Conservation (phyloP, 192 early-diverging fungal species). For the Coemansia sp. region DNA sequence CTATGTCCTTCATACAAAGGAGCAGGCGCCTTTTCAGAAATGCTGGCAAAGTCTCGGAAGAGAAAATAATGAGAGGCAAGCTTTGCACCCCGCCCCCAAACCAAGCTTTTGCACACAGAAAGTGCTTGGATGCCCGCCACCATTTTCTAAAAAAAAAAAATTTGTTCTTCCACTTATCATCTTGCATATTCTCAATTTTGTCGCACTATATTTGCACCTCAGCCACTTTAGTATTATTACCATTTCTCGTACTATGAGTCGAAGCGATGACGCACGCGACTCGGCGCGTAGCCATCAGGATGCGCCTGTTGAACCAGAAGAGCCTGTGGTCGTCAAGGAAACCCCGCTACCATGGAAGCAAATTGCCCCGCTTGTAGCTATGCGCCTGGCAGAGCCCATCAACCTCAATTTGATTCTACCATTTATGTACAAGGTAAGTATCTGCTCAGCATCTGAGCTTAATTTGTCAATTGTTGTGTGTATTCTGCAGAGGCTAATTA, state of each 20-base stretch:
- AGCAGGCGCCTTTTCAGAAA: neutral
- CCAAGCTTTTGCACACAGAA: neutral
- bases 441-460: neutral
- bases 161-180: neutral
- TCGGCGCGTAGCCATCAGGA: neutral
- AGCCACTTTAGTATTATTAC: neutral
- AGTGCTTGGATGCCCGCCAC: neutral
- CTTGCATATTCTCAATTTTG: neutral
- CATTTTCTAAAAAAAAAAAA: neutral
- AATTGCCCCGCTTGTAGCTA: conserved; percentile 29
- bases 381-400: conserved; percentile 69
- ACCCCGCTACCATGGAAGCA: conserved; percentile 55
- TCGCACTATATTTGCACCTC: neutral
- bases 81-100: neutral
- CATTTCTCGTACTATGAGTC: neutral
- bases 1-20: neutral
- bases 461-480: neutral
- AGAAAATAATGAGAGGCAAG: neutral
- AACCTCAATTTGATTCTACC: conserved; percentile 77
- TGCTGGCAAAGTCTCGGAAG: neutral
- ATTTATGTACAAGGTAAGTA: conserved; percentile 25
- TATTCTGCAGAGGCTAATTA: neutral
- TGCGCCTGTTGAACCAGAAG: neutral
- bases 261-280: neutral
- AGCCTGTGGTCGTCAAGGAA: conserved; percentile 19